Evolutionary conservation across 371 early-diverging fungal species (phyloP), one percentile per base, ranked within the genome.

Genomic region (Cokeromyces recurvatus): DNA sequence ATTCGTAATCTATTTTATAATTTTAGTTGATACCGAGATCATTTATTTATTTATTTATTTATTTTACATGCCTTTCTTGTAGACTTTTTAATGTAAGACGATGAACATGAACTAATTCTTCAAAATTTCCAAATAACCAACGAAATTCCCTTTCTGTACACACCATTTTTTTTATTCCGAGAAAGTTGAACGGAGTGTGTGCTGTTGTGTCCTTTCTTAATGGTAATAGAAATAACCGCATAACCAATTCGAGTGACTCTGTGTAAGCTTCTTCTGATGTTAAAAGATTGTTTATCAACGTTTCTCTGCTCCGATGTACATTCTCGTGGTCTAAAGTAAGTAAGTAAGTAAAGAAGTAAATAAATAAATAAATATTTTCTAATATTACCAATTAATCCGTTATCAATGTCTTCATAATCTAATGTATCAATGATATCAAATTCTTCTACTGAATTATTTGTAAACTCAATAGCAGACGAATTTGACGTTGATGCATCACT

Each of bases 111-210:
- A 59, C 44, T 6, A 73, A 46, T 24, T 66, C 61, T 25, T 69
- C 67, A 55, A 67, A 57, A 25, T 73, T 73, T 20, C 67, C 66
- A 55, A 73, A 73, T 7, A 73, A 43, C 62, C 69, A 64, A 9
- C 53, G 53, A 34, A 66, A 55, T 42, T 68, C 69, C 9, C 63
- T 51, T 32, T 68, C 63, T 10, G 74, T 73, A 32, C 74, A 73
- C 8, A 57, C 47, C 43, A 58, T 54, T 46, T 68, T 73, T 43
- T 64, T 67, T 48, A 55, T 62, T 14, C 64, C 64, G 7, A 64
- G 48, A 55, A 64, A 64, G 20, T 46, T 60, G 37, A 59, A 67
- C 0, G 59, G 38, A 0, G 67, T 54, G 24, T 59, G 64, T 32
- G 5, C 11, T 11, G 63, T 57, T 3, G 63, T 36, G 25, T 64